A percentile compares a stretch with the other conserved stretches of the same genome.
These are phyloP conservation scores for Filosporella fistucella DNA, from an alignment of 495 filamentous ascomycete genomes.

Conservation along the genomic window DNA sequence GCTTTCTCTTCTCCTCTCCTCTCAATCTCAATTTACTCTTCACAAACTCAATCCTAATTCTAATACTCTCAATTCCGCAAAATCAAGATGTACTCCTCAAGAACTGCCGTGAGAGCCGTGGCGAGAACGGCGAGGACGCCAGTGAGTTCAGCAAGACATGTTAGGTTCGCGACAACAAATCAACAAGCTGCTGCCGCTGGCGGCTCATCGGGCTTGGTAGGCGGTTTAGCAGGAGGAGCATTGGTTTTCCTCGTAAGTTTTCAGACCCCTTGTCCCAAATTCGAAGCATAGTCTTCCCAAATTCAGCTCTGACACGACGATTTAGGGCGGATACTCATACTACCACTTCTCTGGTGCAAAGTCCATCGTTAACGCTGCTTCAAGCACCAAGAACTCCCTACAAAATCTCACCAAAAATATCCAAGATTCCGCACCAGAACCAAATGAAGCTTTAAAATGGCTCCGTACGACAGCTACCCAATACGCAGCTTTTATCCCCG, in stretches of 20 bases:
- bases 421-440: slow-evolving; percentile 48
- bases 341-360: slow-evolving; percentile 57
- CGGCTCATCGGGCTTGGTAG: slow-evolving; percentile 18
- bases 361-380: slow-evolving; percentile 43
- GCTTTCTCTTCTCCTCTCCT: too few relatives aligned
- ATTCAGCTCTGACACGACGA: background rate
- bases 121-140: slow-evolving; percentile 5
- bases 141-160: background rate
- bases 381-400: slow-evolving; percentile 47
- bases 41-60: too few relatives aligned
- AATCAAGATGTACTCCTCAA: slow-evolving; percentile 18
- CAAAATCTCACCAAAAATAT: slow-evolving; percentile 44
- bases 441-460: slow-evolving; percentile 53
- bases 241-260: slow-evolving; percentile 20
- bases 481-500: slow-evolving; percentile 63
- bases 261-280: too few relatives aligned
- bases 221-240: slow-evolving; percentile 19
- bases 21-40: too few relatives aligned
- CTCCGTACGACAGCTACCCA: slow-evolving; percentile 52
- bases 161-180: slow-evolving; percentile 4
- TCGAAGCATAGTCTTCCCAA: background rate
- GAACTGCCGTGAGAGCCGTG: slow-evolving; percentile 14
- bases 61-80: too few relatives aligned
- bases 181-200: slow-evolving; percentile 3
- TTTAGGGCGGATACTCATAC: slow-evolving; percentile 35